These are phyloP conservation scores for Aspergillus taichungensis DNA, from an alignment of 495 filamentous ascomycete species.

Conservation along the genomic window DNA sequence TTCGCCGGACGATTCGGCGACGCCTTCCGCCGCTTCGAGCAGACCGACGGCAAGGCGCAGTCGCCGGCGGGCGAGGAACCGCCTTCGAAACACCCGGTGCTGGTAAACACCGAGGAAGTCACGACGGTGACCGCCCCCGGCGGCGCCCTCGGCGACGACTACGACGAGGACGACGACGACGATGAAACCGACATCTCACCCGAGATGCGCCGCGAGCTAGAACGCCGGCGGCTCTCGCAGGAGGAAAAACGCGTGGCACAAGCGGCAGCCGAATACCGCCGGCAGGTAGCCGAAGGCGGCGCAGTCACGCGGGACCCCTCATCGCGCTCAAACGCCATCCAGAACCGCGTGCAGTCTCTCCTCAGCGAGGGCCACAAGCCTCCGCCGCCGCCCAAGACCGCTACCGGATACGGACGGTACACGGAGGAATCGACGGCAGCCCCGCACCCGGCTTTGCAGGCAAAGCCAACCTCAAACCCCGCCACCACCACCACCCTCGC, in stretches of 20 bases:
- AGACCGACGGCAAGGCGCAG: slow-evolving; percentile 45
- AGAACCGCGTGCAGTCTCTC: slow-evolving; percentile 79
- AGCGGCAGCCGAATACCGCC: slow-evolving; percentile 85
- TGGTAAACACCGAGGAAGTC: slow-evolving; percentile 31
- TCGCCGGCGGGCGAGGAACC: slow-evolving; percentile 39
- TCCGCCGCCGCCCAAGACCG: slow-evolving; percentile 56
- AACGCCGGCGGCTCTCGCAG: slow-evolving; percentile 71
- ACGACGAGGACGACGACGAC: slow-evolving; percentile 52
- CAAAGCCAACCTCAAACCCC: slow-evolving; percentile 16
- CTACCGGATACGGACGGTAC: slow-evolving; percentile 81
- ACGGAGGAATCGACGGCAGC: slow-evolving; percentile 40
- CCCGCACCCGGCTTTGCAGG: slow-evolving; percentile 28
- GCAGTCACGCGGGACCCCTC: slow-evolving; percentile 31
- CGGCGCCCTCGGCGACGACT: slow-evolving; percentile 6
- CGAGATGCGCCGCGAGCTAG: slow-evolving; percentile 85
- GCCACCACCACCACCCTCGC: too few relatives aligned
- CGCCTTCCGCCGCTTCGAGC: slow-evolving; percentile 89
- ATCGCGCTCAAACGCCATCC: slow-evolving; percentile 67
- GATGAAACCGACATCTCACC: slow-evolving; percentile 68
- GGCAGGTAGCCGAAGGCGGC: slow-evolving; percentile 59
- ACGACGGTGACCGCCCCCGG: slow-evolving; percentile 66
- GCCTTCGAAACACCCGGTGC: too few relatives aligned
- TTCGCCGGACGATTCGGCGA: slow-evolving; percentile 89
- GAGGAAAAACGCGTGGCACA: slow-evolving; percentile 90
- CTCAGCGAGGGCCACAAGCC: slow-evolving; percentile 68